Percentiles rank a stretch among this genome's conserved stretches.
Evolutionary conservation across 1,139 yeast species (phyloP).

Genomic region (Arxiozyma slooffiae): DNA sequence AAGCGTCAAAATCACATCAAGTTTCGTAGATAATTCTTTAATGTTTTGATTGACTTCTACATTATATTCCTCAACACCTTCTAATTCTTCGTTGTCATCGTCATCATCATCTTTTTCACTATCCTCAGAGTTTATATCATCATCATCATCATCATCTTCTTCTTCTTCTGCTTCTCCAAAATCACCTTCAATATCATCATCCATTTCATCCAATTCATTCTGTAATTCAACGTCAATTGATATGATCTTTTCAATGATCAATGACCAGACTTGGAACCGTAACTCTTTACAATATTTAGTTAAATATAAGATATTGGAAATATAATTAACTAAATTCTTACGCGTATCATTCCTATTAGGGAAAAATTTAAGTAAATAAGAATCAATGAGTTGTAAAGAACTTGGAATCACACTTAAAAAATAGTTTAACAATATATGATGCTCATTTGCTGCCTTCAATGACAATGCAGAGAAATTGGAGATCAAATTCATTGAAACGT

Average conservation of each 20-base stretch:
- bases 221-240: conserved; percentile 91
- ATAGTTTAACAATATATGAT: conserved; percentile 58
- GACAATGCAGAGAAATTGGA: conserved; percentile 41
- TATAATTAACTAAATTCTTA: conserved; percentile 49
- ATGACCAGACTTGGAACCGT: conserved; percentile 65
- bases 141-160: conserved; percentile 66
- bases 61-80: conserved; percentile 37
- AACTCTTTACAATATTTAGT: conserved; percentile 67
- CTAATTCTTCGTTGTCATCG: conserved; percentile 29
- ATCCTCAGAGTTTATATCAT: conserved; percentile 46
- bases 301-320: conserved; percentile 50
- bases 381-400: conserved; percentile 55
- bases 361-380: conserved; percentile 47
- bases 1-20: conserved; percentile 55
- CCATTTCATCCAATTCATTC: conserved; percentile 76
- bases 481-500: conserved; percentile 60
- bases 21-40: conserved; percentile 49
- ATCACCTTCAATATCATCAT: conserved; percentile 62
- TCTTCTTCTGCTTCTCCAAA: conserved; percentile 71
- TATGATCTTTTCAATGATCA: conserved; percentile 68
- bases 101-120: conserved; percentile 26
- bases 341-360: conserved; percentile 72
- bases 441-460: conserved; percentile 35
- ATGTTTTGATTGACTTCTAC: conserved; percentile 46
- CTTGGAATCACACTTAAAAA: conserved; percentile 73